phyloP scores from a whole-genome alignment of 192 early-diverging fungal genomes.

The Backusella circina region DNA sequence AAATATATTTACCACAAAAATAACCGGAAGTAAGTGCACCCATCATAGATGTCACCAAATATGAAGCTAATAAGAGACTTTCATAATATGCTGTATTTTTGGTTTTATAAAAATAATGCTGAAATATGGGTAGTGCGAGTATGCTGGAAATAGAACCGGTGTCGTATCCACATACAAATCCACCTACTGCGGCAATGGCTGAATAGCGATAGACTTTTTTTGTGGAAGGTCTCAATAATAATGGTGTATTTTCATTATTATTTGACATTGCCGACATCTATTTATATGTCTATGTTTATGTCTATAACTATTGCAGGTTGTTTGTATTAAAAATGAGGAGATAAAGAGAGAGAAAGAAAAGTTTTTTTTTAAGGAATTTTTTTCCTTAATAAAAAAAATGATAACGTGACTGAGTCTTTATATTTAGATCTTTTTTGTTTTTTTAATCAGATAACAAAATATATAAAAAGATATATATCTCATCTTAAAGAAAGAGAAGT shows the following conservation, averaged over 20 bases:
- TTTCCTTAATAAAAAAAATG: not conserved
- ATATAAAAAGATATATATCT: not conserved
- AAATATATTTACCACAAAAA: conserved; percentile 2
- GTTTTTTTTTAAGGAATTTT: not conserved
- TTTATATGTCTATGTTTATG: not conserved
- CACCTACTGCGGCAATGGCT: conserved; percentile 9
- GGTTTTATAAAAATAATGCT: not conserved
- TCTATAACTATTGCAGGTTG: not conserved
- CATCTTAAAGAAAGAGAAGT: not conserved
- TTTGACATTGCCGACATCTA: not conserved
- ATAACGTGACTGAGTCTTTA: conserved; percentile 1
- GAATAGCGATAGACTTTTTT: conserved; percentile 7
- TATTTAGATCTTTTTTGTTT: not conserved
- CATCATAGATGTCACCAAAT: conserved; percentile 17
- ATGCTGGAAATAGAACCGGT: conserved; percentile 28
- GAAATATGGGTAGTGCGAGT: conserved; percentile 19
- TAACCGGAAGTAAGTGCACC: conserved; percentile 13
- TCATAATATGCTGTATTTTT: conserved; percentile 1
- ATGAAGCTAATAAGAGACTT: conserved; percentile 17
- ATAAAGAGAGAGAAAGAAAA: not conserved
- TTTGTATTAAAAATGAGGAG: not conserved
- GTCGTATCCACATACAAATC: conserved; percentile 21
- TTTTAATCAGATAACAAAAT: not conserved
- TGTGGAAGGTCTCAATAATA: not conserved
- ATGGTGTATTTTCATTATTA: not conserved